Evolutionary conservation across 2,329 filamentous ascomycete genomes (phyloP), one percentile per base, ranked within the genome.

Genomic region (Neonectria punicea): DNA sequence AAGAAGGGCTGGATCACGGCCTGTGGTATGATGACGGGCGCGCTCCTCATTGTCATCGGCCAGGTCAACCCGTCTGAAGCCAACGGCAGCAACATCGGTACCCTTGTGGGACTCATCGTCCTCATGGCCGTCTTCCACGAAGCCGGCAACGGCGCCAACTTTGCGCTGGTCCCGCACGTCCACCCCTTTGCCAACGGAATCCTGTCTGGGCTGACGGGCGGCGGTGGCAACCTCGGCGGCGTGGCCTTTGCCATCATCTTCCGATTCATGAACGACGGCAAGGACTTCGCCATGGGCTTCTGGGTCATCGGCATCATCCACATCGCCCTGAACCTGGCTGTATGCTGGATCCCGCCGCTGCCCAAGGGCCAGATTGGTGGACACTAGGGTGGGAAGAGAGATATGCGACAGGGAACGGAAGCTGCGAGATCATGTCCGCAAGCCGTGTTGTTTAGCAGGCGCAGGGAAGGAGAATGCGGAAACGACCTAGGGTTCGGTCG

Each of bases 191-290:
- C 93, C 65, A 97, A 97, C 78, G 94, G 93, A 14, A 77, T 86
- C 61, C 86, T 97, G 7, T 92, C 91, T 1, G 94, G 94, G 13
- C 82, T 92, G 39, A 91, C 93, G 0, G 94, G 94, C 10, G 93
- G 92, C 0, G 84, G 87, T 9, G 94, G 94, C 1, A 98, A 97
- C 74, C 79, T 97, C 10, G 94, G 94, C 4, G 94, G 94, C 13
- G 89, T 97, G 56, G 78, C 97, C 53, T 97, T 96, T 74, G 91
- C 93, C 20, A 88, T 97, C 93, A 75, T 88, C 93, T 75, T 97
- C 84, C 85, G 93, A 54, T 96, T 94, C 79, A 82, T 83, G 78
- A 80, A 80, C 60, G 83, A 87, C 53, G 89, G 88, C 5, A 87
- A 81, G 1, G 80, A 91, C 74, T 97, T 94, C 74, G 87, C 84